phyloP scores from a whole-genome alignment of 805 yeast genomes.

The Phaffomyces antillensis region DNA sequence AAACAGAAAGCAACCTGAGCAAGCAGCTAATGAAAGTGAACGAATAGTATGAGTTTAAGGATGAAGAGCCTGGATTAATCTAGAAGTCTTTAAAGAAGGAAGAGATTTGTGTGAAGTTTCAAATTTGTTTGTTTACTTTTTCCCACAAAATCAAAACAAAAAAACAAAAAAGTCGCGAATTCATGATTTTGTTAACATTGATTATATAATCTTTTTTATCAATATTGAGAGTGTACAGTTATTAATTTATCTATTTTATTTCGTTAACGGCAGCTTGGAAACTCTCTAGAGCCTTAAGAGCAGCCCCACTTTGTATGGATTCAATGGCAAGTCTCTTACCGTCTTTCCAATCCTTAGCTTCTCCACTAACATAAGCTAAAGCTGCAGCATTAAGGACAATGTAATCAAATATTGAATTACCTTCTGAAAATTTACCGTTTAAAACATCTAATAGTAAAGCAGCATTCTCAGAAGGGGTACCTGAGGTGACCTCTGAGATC shows the following conservation, averaged over 20 bases:
- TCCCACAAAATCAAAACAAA: slow-evolving; percentile 2
- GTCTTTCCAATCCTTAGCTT: slow-evolving; percentile 58
- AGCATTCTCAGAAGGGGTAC: slow-evolving; percentile 87
- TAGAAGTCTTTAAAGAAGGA: no score
- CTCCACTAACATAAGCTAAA: slow-evolving; percentile 70
- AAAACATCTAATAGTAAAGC: slow-evolving; percentile 37
- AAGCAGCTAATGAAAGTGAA: no score
- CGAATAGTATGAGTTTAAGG: no score
- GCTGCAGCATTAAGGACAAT: slow-evolving; percentile 89
- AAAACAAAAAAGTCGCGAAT: background rate
- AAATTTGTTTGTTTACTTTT: slow-evolving; percentile 6
- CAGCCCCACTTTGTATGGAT: slow-evolving; percentile 62
- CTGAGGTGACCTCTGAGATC: slow-evolving; percentile 62
- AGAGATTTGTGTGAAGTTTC: background rate
- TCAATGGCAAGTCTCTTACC: slow-evolving; percentile 72
- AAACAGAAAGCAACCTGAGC: no score
- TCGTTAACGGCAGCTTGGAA: slow-evolving; percentile 35
- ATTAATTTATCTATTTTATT: background rate
- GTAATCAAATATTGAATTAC: slow-evolving; percentile 75
- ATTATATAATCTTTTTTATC: no score
- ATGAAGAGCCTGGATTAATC: no score
- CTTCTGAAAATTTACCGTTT: slow-evolving; percentile 36
- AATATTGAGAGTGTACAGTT: no score
- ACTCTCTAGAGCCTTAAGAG: slow-evolving; percentile 47
- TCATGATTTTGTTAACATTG: background rate